Conservation (phyloP, 768 basidiomycete species). For the Leccinum rimulosum region DNA sequence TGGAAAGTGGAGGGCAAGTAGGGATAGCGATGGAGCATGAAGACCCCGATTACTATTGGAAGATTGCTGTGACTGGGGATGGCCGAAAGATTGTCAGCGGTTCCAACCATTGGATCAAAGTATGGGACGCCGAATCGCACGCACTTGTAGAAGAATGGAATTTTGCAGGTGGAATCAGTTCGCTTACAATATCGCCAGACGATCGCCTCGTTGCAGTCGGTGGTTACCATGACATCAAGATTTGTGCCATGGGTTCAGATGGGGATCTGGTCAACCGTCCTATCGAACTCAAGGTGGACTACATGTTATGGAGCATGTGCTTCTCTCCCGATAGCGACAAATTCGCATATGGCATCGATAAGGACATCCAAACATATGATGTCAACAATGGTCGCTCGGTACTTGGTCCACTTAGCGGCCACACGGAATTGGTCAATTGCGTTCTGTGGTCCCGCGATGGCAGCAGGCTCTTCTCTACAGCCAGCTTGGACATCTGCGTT, state of each 20-base stretch:
- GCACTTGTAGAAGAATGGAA: background rate
- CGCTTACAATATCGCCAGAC: background rate
- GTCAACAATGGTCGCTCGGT: background rate
- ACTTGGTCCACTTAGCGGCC: background rate
- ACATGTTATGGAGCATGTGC: background rate
- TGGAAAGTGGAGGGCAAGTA: background rate
- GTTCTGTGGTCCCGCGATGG: too few relatives aligned
- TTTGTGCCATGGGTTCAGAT: background rate
- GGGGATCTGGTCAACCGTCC: background rate
- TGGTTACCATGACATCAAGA: background rate
- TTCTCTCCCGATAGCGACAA: background rate
- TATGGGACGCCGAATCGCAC: background rate
- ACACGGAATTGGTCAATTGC: too few relatives aligned
- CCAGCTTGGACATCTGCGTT: too few relatives aligned
- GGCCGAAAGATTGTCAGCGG: background rate
- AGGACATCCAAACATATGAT: too few relatives aligned
- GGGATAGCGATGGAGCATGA: background rate
- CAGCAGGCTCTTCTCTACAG: too few relatives aligned
- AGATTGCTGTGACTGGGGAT: background rate
- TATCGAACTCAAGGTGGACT: too few relatives aligned
- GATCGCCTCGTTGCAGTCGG: background rate
- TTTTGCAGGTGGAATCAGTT: background rate
- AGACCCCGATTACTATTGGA: accelerated
- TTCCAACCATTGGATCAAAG: background rate
- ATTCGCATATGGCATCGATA: background rate